Base-by-base conservation (phyloP, 2,329 filamentous ascomycete genomes). In the Talaromyces albobiverticillius region DNA sequence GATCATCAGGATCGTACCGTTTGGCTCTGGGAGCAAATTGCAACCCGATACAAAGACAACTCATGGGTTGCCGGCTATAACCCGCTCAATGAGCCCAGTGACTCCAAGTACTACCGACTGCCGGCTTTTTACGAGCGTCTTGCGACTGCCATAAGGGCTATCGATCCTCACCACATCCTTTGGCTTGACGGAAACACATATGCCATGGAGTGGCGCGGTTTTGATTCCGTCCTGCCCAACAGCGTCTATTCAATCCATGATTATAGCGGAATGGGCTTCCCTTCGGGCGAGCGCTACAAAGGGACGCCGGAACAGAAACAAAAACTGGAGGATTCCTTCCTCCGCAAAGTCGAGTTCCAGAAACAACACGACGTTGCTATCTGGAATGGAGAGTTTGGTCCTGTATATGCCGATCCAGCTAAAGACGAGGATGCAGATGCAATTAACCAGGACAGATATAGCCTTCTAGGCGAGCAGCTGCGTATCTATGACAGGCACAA, bases 31-130 rank as follows among this genome's bases (percentile, higher is more conserved):
- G 68, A 73, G 53, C 67, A 77, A 57, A 71, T 80, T 43, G 76
- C 75, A 1, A 62, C 63, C 10, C 70, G 71, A 13, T 81, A 79
- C 55, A 75, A 67, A 42, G 62, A 61, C 26, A 78, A 79, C 54
- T 59, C 73, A 3, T 77, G 73, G 69, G 70, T 79, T n/a, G 78
- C 78, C 3, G 78, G 78, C 2, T 81, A 80, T 59, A 80, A 80
- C 53, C 76, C 77, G 2, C 71, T 80, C 36, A 80, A 81, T 57
- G 78, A 80, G 60, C 78, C 77, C 3, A 74, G 71, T 49, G 78
- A 80, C 57, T 72, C 78, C 0, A 60, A 75, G 51, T 77, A 80
- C 55, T 64, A 68, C 40, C 69, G 76, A 1, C 68, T 80, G 0
- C 74, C 71, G 7, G 69, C 67, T 0, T 80, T 76, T 61, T 80